Evolutionary conservation across 805 yeast genomes (phyloP), one percentile per base, ranked within the genome.

Genomic region (Yarrowia sp.): DNA sequence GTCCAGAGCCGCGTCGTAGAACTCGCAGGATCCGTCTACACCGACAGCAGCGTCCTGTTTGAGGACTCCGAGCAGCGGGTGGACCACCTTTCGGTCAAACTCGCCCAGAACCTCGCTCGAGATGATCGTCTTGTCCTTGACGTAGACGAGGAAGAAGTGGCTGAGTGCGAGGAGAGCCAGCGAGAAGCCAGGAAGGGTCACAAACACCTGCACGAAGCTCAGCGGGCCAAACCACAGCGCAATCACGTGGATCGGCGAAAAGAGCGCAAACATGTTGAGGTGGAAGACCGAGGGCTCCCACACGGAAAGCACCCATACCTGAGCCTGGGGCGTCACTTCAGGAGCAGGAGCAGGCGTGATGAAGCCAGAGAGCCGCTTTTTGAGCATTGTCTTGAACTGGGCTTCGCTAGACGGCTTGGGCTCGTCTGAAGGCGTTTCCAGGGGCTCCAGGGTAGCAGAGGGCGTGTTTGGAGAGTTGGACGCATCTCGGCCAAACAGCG

Each of bases 221-320:
- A 76, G 76, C 0, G 76, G 72, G 0, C 76, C 66, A 21, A 74
- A 64, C 64, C 77, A 72, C 61, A 83, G 71, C n/a, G 80, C 72
- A 2, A 78, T 60, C 8, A 82, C 65, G 51, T 78, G 80, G 9
- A 84, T 69, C 0, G 96, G 94, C 7, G 89, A 84, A 65, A 84
- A 84, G 1, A 81, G 71, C 2, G 82, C 75, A 27, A 81, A 77
- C 2, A 87, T 66, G 51, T 76, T 73, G 6, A 86, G 74, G 31
- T 78, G 78, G 69, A 86, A 84, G 65, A 77, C 77, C 0, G 86
- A 79, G 0, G 93, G 93, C 42, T 77, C 76, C 96, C 96, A 88
- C 55, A 86, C 80, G 18, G 73, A 74, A 41, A 88, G 70, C 63
- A 82, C 80, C 83, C 87, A 86, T 1, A 55, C 61, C n/a, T 41